Percentiles rank a stretch among this genome's conserved stretches.
Evolutionary conservation across 805 yeast species (phyloP).

Genomic region (Lipomyces kockii): DNA sequence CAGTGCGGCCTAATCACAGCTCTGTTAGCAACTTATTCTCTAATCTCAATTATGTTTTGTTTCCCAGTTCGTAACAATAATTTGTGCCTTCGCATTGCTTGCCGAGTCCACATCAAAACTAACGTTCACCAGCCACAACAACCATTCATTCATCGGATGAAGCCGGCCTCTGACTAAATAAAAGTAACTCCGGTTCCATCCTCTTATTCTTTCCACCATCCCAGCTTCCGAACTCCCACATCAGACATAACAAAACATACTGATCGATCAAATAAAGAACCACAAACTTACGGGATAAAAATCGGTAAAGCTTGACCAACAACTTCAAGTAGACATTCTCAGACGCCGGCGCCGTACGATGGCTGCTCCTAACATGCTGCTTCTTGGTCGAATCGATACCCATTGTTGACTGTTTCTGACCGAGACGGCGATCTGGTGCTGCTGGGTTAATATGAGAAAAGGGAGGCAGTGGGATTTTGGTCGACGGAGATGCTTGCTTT

Average conservation of each 20-base stretch:
- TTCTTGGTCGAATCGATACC: constrained; percentile 81
- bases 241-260: neutral
- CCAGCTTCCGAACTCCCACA: neutral
- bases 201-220: constrained; percentile 1
- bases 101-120: neutral
- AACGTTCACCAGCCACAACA: too few species aligned
- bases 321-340: constrained; percentile 98
- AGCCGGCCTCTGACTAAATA: too few species aligned
- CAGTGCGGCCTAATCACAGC: constrained; percentile 81
- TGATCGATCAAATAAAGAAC: neutral
- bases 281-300: constrained; percentile 96
- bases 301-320: constrained; percentile 97
- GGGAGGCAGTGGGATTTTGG: constrained; percentile 2
- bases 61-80: neutral
- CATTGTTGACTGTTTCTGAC: constrained; percentile 24
- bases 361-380: constrained; percentile 94
- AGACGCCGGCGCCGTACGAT: constrained; percentile 99
- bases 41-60: neutral
- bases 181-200: neutral
- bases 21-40: neutral
- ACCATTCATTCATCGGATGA: too few species aligned
- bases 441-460: constrained; percentile 8
- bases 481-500: neutral
- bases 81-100: neutral
- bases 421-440: neutral